Evolutionary conservation across 192 early-diverging fungal species (phyloP).

Genomic region (Coemansia sp.): DNA sequence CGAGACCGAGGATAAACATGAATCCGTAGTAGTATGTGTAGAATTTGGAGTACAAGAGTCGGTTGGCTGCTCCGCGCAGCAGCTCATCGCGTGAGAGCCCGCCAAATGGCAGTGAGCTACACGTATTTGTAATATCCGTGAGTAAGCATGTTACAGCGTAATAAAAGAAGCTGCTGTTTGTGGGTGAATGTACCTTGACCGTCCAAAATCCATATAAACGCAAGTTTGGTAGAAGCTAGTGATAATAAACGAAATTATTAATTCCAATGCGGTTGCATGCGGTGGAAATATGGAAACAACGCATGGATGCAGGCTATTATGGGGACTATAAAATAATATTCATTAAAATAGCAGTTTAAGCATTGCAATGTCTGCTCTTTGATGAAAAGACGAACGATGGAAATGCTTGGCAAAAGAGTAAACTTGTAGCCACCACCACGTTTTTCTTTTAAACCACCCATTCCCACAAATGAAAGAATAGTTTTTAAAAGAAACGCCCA

Average conservation of each 20-base stretch:
- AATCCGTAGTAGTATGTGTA: conserved; percentile 57
- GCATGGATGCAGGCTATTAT: too few relatives aligned
- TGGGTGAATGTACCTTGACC: conserved; percentile 17
- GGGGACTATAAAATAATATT: too few relatives aligned
- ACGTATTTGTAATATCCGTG: not conserved
- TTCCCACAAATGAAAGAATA: not conserved
- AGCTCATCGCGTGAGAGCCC: conserved; percentile 54
- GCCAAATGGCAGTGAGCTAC: conserved; percentile 29
- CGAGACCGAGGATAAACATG: conserved; percentile 52
- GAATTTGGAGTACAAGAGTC: conserved; percentile 58
- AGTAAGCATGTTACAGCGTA: not conserved
- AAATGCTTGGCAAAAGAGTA: too few relatives aligned
- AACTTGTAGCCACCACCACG: too few relatives aligned
- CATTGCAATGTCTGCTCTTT: too few relatives aligned
- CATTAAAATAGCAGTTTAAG: too few relatives aligned
- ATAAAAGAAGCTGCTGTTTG: not conserved
- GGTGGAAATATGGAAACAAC: too few relatives aligned
- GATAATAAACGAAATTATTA: too few relatives aligned
- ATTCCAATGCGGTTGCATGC: too few relatives aligned
- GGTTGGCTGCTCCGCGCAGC: conserved; percentile 57
- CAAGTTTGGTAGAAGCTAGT: too few relatives aligned
- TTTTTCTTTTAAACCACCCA: conserved; percentile 4
- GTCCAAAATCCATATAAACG: conserved; percentile 34
- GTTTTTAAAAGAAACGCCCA: not conserved
- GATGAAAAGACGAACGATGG: too few relatives aligned